A percentile compares a stretch with the other conserved stretches of the same genome.
phyloP scores from a whole-genome alignment of 2,329 filamentous ascomycete genomes.

The Aureobasidium mangrovei region DNA sequence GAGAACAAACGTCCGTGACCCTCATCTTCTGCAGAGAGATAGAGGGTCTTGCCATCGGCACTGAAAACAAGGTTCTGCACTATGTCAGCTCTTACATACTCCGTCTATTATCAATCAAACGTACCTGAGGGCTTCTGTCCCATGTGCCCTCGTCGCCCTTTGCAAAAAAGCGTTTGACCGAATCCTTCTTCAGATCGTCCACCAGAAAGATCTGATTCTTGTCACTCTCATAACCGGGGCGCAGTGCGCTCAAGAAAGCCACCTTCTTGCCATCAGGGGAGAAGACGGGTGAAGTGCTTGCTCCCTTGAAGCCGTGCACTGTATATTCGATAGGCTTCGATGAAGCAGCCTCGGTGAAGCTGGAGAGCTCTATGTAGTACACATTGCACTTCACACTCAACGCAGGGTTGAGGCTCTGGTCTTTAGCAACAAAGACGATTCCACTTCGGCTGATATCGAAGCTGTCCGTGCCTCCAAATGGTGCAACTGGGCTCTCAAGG shows the following conservation, averaged over 20 bases:
- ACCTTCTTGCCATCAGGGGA: constrained; percentile 62
- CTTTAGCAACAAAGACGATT: constrained; percentile 66
- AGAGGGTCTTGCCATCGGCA: constrained; percentile 51
- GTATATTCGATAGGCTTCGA: constrained; percentile 45
- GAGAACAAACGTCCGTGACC: constrained; percentile 56
- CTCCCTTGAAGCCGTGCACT: constrained; percentile 54
- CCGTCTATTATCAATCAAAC: constrained; percentile 17
- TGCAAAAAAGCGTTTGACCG: constrained; percentile 50
- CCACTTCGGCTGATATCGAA: constrained; percentile 63
- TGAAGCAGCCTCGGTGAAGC: constrained; percentile 48
- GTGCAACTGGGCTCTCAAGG: constrained; percentile 60
- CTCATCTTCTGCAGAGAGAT: constrained; percentile 63
- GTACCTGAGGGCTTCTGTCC: constrained; percentile 49
- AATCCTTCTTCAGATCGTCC: constrained; percentile 49
- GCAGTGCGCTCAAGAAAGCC: constrained; percentile 71
- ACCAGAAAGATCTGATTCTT: constrained; percentile 60
- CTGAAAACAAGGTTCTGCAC: constrained; percentile 38
- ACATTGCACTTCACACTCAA: constrained; percentile 75
- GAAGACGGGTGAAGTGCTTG: constrained; percentile 60
- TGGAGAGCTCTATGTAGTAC: constrained; percentile 59
- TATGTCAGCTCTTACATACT: background rate
- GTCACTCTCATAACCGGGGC: constrained; percentile 72
- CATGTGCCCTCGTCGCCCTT: constrained; percentile 52
- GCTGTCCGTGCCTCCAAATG: constrained; percentile 72
- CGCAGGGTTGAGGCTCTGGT: constrained; percentile 60